Conservation (phyloP, 192 early-diverging fungal species). For the Kappamyces sp. region DNA sequence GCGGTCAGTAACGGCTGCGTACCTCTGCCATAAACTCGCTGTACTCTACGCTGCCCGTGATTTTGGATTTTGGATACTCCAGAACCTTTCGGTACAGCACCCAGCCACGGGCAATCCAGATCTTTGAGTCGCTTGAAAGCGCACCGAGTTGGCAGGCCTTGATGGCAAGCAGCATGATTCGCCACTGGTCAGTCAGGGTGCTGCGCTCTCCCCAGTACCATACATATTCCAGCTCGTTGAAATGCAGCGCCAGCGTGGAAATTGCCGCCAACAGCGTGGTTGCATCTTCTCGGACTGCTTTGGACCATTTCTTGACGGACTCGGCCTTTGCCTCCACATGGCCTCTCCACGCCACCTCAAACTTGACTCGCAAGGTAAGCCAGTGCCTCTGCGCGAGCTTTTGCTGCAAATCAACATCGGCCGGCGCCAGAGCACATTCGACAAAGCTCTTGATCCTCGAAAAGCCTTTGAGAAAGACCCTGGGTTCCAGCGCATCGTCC, state of each 20-base stretch:
- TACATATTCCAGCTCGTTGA: constrained; percentile 12
- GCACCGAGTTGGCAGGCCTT: not conserved
- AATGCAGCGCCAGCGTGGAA: not conserved
- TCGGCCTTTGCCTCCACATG: not conserved
- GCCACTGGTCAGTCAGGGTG: not conserved
- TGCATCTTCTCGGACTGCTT: not conserved
- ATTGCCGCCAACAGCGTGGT: not conserved
- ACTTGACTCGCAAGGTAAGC: constrained; percentile 13
- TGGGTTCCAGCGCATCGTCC: not conserved
- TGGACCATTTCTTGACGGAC: not conserved
- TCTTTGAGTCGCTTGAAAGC: not conserved
- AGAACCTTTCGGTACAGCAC: constrained; percentile 1
- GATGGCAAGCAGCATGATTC: not conserved
- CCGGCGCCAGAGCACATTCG: not conserved
- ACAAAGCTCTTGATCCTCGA: constrained; percentile 4
- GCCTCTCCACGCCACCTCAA: constrained; percentile 7
- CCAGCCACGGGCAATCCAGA: constrained; percentile 14
- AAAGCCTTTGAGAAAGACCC: not conserved
- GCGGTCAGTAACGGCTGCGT: not conserved
- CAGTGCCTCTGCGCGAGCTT: constrained; percentile 12
- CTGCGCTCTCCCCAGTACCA: constrained; percentile 15
- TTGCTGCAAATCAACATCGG: not conserved
- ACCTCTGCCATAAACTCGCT: constrained; percentile 7
- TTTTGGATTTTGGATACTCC: not conserved
- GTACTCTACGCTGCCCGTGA: not conserved